Evolutionary conservation across 2,329 filamentous ascomycete genomes (phyloP).

Genomic region (Penicillium sp.): DNA sequence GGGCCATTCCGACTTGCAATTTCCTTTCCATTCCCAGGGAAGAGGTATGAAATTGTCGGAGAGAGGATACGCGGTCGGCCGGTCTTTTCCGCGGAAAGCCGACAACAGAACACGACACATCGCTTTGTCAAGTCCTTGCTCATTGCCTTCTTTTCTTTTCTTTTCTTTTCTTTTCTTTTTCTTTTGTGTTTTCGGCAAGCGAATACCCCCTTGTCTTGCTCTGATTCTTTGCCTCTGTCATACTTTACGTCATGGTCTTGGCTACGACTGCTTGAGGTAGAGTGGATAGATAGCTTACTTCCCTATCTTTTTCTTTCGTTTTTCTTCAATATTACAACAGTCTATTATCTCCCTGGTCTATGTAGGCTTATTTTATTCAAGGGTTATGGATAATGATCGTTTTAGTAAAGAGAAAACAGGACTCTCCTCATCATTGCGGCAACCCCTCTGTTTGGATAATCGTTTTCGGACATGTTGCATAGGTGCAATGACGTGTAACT

Average conservation of each 20-base stretch:
- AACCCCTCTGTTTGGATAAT: neutral
- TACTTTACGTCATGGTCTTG: neutral
- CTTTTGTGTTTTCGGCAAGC: slow-evolving; percentile 12
- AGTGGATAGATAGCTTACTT: neutral
- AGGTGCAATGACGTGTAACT: neutral
- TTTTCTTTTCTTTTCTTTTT: neutral
- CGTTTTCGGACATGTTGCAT: neutral
- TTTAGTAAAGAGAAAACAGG: neutral
- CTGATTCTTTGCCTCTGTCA: neutral
- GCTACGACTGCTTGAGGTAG: neutral
- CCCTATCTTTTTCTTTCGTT: neutral
- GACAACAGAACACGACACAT: neutral
- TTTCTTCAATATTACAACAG: neutral
- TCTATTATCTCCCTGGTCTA: neutral
- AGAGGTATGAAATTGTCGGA: neutral
- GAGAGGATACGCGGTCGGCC: neutral
- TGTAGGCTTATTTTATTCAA: neutral
- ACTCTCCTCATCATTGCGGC: neutral
- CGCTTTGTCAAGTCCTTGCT: neutral
- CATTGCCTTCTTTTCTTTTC: neutral
- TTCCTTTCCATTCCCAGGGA: neutral
- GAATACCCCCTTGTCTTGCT: slow-evolving; percentile 21
- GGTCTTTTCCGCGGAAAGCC: slow-evolving; percentile 11
- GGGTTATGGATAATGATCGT: too few relatives aligned
- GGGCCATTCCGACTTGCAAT: neutral